Evolutionary conservation across 768 basidiomycete species (phyloP), one percentile per base, ranked within the genome.

Genomic region (Thelephora aurantiotincta): DNA sequence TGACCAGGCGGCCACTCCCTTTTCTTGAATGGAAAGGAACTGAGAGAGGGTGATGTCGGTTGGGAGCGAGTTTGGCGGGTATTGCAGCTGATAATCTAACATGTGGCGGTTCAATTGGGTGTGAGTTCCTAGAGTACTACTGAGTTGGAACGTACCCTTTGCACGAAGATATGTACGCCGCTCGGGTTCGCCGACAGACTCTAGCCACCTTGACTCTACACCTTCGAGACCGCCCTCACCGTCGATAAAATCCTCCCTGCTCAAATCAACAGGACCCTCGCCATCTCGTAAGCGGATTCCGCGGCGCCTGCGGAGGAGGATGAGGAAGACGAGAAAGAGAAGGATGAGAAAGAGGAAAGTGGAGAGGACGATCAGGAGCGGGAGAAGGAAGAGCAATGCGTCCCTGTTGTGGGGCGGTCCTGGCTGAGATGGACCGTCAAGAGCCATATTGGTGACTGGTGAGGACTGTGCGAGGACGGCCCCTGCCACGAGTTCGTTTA

Each of bases 21-120:
- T 99, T 67, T 99, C 96, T 62, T 99, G 96, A 49, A 99, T 99
- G 22, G 93, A 92, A 18, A 99, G 80, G 66, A 98, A 98, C 59
- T 99, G 96, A 7, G 94, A 94, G 46, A 99, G 72, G 1, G 94
- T 99, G 65, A 99, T 98, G 63, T 99, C 96, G 45, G 94, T 93
- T 19, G 93, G 89, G 38, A 84, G 72, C n/a, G 96, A 98, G 60
- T 94, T 91, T 30, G 96, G 93, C 4, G 87, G 89, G 63, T 93
- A 93, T 61, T 87, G 82, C 20, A 80, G 51, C 59, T 91, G 88
- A 60, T 79, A 82, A 45, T 87, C 88, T 91, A 41, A 9, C 7
- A 41, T 14, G 19, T 16, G n/a, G 38, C 14, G 18, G 22, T 41
- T 41, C 16, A 4, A 26, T 33, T 16, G 30, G 33, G 13, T 30